Evolutionary conservation across 1,139 yeast genomes (phyloP).

Genomic region (Diutina neorugosa): DNA sequence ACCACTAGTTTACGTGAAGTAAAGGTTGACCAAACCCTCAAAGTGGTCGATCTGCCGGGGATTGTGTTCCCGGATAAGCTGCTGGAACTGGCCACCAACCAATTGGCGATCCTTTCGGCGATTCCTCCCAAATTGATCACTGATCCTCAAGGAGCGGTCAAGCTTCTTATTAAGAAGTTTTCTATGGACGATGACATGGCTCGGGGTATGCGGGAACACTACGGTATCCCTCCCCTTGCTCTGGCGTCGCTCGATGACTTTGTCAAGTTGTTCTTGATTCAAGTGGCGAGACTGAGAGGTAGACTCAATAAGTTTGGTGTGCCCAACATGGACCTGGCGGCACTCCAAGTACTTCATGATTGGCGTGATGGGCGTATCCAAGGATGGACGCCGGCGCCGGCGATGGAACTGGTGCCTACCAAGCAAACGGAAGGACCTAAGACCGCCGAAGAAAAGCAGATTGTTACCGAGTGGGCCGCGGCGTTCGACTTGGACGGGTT

Average conservation of each 20-base stretch:
- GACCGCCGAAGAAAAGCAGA: conserved; percentile 61
- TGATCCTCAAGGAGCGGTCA: conserved; percentile 79
- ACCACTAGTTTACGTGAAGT: conserved; percentile 88
- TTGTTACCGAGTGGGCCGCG: conserved; percentile 85
- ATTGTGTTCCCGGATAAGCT: conserved; percentile 82
- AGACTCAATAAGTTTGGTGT: conserved; percentile 88
- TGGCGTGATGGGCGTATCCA: conserved; percentile 95
- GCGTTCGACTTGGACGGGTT: conserved; percentile 88
- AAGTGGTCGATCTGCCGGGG: conserved; percentile 91
- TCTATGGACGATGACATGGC: conserved; percentile 65
- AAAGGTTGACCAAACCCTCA: conserved; percentile 80
- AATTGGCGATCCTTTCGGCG: conserved; percentile 78
- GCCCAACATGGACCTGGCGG: conserved; percentile 82
- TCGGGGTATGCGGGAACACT: conserved; percentile 58
- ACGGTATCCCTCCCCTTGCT: conserved; percentile 76
- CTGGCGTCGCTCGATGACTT: conserved; percentile 51
- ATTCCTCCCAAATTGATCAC: conserved; percentile 76
- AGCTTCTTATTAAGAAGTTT: conserved; percentile 63
- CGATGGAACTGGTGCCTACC: conserved; percentile 30
- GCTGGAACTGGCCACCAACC: conserved; percentile 41
- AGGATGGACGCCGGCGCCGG: conserved; percentile 84
- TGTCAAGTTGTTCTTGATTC: conserved; percentile 76
- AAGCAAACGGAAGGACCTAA: conserved; percentile 31
- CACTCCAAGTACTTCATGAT: conserved; percentile 71
- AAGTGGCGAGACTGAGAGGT: conserved; percentile 87